A percentile compares a stretch with the other conserved stretches of the same genome.
phyloP scores from a whole-genome alignment of 345 rosid species.

The Eucalyptus virginea region DNA sequence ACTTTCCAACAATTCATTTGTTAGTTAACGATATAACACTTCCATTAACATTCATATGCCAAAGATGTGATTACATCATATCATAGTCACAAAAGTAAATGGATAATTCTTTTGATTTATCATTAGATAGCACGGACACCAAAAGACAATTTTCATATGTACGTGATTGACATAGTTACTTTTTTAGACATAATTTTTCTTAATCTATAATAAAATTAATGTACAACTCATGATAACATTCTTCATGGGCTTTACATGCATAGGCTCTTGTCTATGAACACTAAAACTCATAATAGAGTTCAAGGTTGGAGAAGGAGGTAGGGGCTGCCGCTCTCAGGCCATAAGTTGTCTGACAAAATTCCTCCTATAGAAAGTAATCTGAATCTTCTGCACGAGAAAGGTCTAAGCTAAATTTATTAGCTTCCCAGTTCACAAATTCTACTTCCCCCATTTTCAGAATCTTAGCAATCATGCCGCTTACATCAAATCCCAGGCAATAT shows the following conservation, averaged over 20 bases:
- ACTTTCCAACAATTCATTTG: neutral
- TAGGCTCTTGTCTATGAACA: neutral
- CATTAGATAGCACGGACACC: accelerated
- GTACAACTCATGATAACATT: neutral
- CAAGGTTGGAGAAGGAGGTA: neutral
- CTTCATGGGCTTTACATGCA: neutral
- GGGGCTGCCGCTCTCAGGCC: neutral
- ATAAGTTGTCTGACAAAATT: neutral
- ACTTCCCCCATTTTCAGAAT: neutral
- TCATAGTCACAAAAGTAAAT: neutral
- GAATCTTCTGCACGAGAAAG: neutral
- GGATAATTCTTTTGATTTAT: neutral
- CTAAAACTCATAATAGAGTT: neutral
- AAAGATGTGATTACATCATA: neutral
- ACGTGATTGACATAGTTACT: neutral
- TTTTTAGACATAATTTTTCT: neutral
- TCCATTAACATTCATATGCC: accelerated
- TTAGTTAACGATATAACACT: neutral
- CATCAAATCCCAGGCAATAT: neutral
- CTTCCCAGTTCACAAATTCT: neutral
- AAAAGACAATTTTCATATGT: neutral
- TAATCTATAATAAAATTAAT: neutral
- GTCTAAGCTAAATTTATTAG: neutral
- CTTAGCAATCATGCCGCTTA: neutral
- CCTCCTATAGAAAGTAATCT: neutral